These are phyloP conservation scores for Orobanche coerulescens DNA, from an alignment of 257 asterid genomes.

Conservation along the genomic window DNA sequence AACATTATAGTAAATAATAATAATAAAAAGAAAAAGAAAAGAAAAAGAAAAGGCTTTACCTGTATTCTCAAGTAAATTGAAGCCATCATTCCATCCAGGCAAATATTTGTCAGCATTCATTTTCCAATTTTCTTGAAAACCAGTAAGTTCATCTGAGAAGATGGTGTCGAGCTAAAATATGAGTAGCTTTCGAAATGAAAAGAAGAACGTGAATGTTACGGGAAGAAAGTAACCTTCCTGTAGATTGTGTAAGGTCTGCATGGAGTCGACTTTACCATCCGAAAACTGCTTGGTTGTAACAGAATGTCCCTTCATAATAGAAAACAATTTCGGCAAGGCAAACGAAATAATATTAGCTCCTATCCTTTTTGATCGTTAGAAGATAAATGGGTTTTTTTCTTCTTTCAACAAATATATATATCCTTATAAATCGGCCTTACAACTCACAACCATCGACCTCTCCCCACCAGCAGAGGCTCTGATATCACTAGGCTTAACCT, in stretches of 20 bases:
- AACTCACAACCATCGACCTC: no score
- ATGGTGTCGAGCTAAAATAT: constrained; percentile 1
- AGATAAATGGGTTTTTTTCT: no score
- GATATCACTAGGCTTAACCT: no score
- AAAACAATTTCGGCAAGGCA: constrained; percentile 4
- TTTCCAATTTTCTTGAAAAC: constrained; percentile 76
- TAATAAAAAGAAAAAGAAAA: no score
- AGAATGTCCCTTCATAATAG: constrained; percentile 61
- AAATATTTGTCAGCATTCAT: constrained; percentile 47
- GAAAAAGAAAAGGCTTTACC: constrained; percentile 25
- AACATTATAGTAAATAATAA: no score
- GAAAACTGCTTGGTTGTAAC: constrained; percentile 42
- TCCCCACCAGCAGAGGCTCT: no score
- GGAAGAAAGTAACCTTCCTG: constrained; percentile 53
- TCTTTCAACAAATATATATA: no score
- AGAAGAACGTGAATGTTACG: neutral
- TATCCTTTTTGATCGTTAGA: neutral
- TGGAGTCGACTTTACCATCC: constrained; percentile 50
- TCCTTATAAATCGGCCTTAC: no score
- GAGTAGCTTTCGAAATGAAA: neutral
- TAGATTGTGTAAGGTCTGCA: constrained; percentile 79
- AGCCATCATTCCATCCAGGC: constrained; percentile 62
- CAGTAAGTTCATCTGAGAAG: constrained; percentile 53
- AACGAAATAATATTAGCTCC: neutral
- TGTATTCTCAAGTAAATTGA: constrained; percentile 48